phyloP scores from a whole-genome alignment of 495 filamentous ascomycete genomes.

The Hyaloscypha hepaticicola region DNA sequence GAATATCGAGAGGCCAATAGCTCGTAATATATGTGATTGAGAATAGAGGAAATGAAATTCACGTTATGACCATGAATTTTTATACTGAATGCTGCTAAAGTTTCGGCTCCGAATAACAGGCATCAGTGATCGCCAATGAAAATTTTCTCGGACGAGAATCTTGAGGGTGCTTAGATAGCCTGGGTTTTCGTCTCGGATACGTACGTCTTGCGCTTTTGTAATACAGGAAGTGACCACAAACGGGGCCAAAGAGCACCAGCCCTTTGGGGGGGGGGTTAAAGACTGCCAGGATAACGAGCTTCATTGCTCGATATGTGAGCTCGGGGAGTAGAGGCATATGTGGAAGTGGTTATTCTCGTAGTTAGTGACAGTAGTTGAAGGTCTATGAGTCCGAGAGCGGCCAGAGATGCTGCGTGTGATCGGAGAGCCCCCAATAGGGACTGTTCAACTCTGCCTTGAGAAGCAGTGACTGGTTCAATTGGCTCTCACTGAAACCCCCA shows the following conservation, averaged over 20 bases:
- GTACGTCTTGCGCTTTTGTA: slow-evolving; percentile 15
- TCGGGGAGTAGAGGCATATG: slow-evolving; percentile 5
- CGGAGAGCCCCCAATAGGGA: no score
- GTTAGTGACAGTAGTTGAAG: slow-evolving; percentile 7
- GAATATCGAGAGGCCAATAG: no score
- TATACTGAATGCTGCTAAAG: slow-evolving; percentile 21
- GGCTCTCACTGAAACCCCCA: not conserved
- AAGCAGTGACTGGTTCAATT: slow-evolving; percentile 10
- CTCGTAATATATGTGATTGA: no score
- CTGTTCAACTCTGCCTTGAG: slow-evolving; percentile 15
- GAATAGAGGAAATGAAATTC: no score
- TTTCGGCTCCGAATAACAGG: no score
- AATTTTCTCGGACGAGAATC: no score
- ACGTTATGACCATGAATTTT: slow-evolving; percentile 21
- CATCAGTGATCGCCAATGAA: no score
- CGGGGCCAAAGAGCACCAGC: slow-evolving; percentile 16
- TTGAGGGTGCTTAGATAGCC: no score
- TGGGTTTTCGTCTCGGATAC: no score
- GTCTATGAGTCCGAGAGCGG: slow-evolving; percentile 18
- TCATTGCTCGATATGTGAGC: slow-evolving; percentile 10
- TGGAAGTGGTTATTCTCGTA: slow-evolving; percentile 8
- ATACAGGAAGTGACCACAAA: slow-evolving; percentile 14
- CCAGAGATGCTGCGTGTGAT: slow-evolving; percentile 1
- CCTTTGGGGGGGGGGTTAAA: slow-evolving; percentile 18
- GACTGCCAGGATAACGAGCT: slow-evolving; percentile 15